These are phyloP conservation scores for Moesziomyces parantarcticus DNA, from an alignment of 1,284 basidiomycete species.

Conservation along the genomic window DNA sequence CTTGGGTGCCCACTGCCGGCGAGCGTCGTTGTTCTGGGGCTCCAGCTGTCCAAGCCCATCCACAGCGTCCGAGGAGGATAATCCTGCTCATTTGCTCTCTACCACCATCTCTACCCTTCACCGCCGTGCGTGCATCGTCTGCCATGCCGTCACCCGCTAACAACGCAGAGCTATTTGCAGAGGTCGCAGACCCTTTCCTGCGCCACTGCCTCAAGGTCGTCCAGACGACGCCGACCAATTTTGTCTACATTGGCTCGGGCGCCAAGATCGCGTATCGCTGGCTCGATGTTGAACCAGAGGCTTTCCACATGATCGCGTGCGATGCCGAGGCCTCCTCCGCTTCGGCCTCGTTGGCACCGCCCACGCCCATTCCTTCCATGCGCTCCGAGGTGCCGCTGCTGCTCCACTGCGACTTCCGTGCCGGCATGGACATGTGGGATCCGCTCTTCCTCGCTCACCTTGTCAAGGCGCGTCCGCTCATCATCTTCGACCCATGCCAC, in stretches of 20 bases:
- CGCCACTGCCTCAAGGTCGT: constrained; percentile 39
- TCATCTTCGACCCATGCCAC: constrained; percentile 44
- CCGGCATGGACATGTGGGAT: constrained; percentile 43
- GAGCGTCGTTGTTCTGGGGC: too few species aligned
- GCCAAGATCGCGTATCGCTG: constrained; percentile 47
- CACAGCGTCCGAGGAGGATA: too few species aligned
- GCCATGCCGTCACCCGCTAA: background rate
- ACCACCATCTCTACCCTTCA: background rate
- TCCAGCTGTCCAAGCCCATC: too few species aligned
- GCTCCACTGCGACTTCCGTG: constrained; percentile 40
- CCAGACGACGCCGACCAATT: constrained; percentile 34
- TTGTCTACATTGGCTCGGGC: constrained; percentile 38
- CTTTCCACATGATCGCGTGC: constrained; percentile 20
- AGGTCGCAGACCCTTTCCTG: constrained; percentile 32
- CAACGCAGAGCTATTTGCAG: constrained; percentile 23
- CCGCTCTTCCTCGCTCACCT: constrained; percentile 51
- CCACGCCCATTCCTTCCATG: background rate
- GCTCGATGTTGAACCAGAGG: constrained; percentile 34
- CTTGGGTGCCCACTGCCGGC: too few species aligned
- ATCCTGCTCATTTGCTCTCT: background rate
- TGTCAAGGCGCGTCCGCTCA: constrained; percentile 36
- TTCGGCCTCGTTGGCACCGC: constrained; percentile 1
- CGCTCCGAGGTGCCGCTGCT: constrained; percentile 25
- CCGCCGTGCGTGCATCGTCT: background rate
- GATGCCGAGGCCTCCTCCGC: constrained; percentile 2